Evolutionary conservation across 139 green algal genomes (phyloP).

Genomic region (Penium margaritaceum): DNA sequence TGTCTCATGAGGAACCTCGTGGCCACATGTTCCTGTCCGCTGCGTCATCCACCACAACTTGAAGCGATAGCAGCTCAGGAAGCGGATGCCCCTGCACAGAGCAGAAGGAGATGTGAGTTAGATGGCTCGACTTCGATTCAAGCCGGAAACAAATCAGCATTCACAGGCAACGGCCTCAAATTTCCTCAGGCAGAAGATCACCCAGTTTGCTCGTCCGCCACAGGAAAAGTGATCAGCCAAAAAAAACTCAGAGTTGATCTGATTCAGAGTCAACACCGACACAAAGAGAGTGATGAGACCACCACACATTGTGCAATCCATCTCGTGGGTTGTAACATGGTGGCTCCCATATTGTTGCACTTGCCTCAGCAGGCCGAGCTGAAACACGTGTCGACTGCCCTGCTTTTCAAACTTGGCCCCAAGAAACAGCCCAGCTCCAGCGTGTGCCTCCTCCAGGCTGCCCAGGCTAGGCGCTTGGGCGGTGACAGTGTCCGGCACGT

Average conservation of each 20-base stretch:
- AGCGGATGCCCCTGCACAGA: slow-evolving; percentile 13
- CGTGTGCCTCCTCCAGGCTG: neutral
- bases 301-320: too few species aligned
- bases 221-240: neutral
- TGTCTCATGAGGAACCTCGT: slow-evolving; percentile 35
- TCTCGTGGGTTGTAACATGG: too few species aligned
- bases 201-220: neutral
- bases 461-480: too few species aligned
- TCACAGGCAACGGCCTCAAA: neutral
- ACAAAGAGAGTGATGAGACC: too few species aligned
- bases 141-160: neutral
- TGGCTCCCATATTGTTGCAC: too few species aligned
- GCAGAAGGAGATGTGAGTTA: neutral
- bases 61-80: slow-evolving; percentile 5
- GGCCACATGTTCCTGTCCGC: slow-evolving; percentile 15
- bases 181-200: neutral
- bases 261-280: too few species aligned
- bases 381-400: slow-evolving; percentile 1
- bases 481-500: slow-evolving; percentile 19
- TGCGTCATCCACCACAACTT: slow-evolving; percentile 45
- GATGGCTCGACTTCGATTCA: too few species aligned
- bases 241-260: neutral
- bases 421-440: neutral
- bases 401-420: neutral
- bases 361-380: neutral